Evolutionary conservation across 106 monocot genomes (phyloP).

Genomic region (Acorus gramineus): DNA sequence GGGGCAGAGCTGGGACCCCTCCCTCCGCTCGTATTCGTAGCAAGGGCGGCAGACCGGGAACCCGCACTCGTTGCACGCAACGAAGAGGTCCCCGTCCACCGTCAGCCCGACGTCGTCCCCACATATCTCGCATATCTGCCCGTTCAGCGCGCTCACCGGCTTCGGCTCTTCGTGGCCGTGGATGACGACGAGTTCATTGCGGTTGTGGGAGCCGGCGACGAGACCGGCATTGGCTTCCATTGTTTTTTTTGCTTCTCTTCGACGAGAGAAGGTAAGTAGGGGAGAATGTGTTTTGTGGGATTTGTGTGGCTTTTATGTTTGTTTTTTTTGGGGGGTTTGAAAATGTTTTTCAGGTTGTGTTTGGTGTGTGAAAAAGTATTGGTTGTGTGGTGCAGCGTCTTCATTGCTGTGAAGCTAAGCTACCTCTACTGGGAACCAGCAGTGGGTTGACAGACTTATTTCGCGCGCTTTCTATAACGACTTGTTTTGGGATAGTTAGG

Average conservation of each 20-base stretch:
- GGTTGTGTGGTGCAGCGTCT: conserved; percentile 64
- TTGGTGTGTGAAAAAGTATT: conserved; percentile 1
- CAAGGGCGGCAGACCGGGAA: conserved; percentile 85
- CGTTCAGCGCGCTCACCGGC: conserved; percentile 43
- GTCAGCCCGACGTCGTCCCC: conserved; percentile 70
- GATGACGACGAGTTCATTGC: conserved; percentile 94
- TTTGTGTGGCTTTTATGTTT: conserved; percentile 11
- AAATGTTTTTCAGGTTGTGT: not conserved
- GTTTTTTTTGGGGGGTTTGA: not conserved
- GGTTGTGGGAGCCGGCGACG: conserved; percentile 91
- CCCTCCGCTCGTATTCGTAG: conserved; percentile 88
- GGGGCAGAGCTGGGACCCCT: conserved; percentile 74
- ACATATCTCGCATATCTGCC: conserved; percentile 87
- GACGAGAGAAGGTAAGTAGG: not conserved
- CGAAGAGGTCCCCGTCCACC: conserved; percentile 79
- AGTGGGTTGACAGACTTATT: not conserved
- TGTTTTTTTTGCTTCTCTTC: not conserved
- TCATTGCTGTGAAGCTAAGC: conserved; percentile 79
- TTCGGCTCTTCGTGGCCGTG: conserved; percentile 87
- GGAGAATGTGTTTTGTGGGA: not conserved
- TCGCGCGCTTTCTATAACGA: not conserved
- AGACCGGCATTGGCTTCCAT: conserved; percentile 94
- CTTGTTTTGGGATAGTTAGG: conserved; percentile 3
- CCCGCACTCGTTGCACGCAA: conserved; percentile 90
- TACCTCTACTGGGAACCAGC: not conserved